phyloP scores from a whole-genome alignment of 768 basidiomycete genomes.

The Dioszegia hungarica region DNA sequence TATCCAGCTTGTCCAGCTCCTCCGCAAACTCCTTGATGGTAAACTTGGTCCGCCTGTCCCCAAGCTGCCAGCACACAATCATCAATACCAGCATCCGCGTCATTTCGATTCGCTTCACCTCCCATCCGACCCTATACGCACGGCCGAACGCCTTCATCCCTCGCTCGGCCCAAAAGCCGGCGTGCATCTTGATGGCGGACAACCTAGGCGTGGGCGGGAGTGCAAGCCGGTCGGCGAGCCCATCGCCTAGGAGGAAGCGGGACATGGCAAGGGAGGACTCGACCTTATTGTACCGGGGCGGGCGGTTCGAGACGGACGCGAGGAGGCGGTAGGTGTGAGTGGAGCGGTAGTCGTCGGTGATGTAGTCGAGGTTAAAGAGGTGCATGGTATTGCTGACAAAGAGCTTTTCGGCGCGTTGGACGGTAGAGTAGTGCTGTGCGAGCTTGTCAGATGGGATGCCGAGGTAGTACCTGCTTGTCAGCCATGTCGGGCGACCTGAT shows the following conservation, averaged over 20 bases:
- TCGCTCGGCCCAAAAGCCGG: slow-evolving; percentile 8
- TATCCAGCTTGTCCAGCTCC: slow-evolving; percentile 12
- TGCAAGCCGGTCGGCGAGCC: slow-evolving; percentile 37
- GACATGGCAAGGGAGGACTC: slow-evolving; percentile 31
- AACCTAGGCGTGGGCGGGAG: slow-evolving; percentile 23
- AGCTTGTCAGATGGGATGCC: slow-evolving; percentile 38
- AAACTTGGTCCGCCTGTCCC: slow-evolving; percentile 37
- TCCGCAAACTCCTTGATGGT: slow-evolving; percentile 25
- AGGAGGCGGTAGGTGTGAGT: slow-evolving; percentile 42
- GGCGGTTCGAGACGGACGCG: slow-evolving; percentile 28
- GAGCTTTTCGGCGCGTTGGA: slow-evolving; percentile 23
- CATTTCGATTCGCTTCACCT: slow-evolving; percentile 22
- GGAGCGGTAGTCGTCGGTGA: slow-evolving; percentile 11
- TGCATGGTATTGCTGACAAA: slow-evolving; percentile 44
- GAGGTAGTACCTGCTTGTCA: slow-evolving; percentile 38
- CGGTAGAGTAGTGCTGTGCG: slow-evolving; percentile 17
- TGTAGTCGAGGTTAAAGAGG: slow-evolving; percentile 25
- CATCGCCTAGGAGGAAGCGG: slow-evolving; percentile 33
- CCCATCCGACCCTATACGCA: slow-evolving; percentile 32
- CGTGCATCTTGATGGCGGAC: neutral
- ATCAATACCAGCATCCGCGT: slow-evolving; percentile 30
- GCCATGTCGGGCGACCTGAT: neutral
- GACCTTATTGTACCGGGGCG: slow-evolving; percentile 24
- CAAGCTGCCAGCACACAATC: slow-evolving; percentile 44
- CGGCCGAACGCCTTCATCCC: slow-evolving; percentile 26